Base-by-base conservation (phyloP, 306 rosid genomes). In the Sesbania bispinosa region DNA sequence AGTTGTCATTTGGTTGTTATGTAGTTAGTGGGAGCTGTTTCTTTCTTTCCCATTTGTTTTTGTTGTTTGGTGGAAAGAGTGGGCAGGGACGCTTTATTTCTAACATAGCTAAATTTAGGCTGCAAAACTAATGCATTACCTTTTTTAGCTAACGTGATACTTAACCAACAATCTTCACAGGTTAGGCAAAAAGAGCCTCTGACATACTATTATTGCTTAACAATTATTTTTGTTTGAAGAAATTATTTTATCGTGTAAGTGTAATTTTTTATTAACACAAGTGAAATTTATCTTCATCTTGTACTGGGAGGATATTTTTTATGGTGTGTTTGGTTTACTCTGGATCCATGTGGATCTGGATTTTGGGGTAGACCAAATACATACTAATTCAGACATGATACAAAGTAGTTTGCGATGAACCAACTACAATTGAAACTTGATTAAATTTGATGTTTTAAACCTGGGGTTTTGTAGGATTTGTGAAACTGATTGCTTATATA, bases 1-100 rank as follows among this genome's bases (percentile, higher is more conserved):
- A 65, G 19, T n/a, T 62, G 61, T 32, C 63, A 64, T 57, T 39
- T 46, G 29, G 57, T 72, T 38, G 38, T 27, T 52, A 24, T 55
- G 0, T 9, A 58, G 13, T 70, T 4, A 15, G 13, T 6, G 36
- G 14, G 21, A 54, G 45, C 21, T 33, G 60, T 24, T 64, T 43
- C n/a, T 6, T 78, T 8, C 11, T 64, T 53, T 69, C 19, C 54
- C 29, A 18, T 41, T 41, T 15, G 6, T 7, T 55, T 65, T 35
- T 29, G 38, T 30, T 16, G 10, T 19, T n/a, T 53, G 67, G 58
- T 10, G 41, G n/a, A n/a, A n/a, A n/a, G n/a, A n/a, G n/a, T n/a
- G n/a, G n/a, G n/a, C n/a, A n/a, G n/a, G n/a, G n/a, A 32, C 2
- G n/a, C 52, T 46, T 15, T n/a, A n/a, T 7, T 7, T 33, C 24